Evolutionary conservation across 441 rosid genomes (phyloP), one percentile per base, ranked within the genome.

Genomic region (Populus hybrid): DNA sequence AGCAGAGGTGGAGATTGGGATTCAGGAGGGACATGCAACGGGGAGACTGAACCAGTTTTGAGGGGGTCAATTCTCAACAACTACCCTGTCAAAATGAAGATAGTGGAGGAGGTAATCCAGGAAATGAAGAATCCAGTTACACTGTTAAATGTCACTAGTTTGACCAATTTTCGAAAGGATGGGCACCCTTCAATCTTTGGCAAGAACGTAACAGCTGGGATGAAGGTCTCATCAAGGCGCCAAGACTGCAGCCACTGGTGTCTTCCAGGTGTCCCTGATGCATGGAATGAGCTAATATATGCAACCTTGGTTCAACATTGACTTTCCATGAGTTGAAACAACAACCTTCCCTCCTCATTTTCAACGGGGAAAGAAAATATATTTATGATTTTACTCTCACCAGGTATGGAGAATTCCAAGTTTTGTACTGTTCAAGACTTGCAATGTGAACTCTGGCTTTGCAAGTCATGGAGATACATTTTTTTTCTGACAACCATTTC

Each of bases 221-320:
- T 77, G 76, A 87, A 78, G 78, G 82, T 84, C 32, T 83, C 91
- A 1, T 74, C 74, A 7, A 87, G 88, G 74, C 84, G 85, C 71
- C 96, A 95, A 77, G 98, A 95, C 81, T 95, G 99, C 84, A 95
- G 99, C 84, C 99, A 95, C 76, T 95, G 99, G 99, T 95, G 98
- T 83, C 86, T 95, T 75, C 99, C 97, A 0, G 98, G 99, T 50
- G 92, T 95, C 42, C 99, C 98, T 2, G 99, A 95, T 81, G 88
- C 91, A 30, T 93, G 98, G 97, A 95, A 95, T 84, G 95, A 95
- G 86, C 93, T 95, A 26, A 90, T 93, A 30, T 92, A 91, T 72
- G 92, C 88, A 7, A 83, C 84, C 46, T 80, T 95, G 72, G 84
- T 83, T 65, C 84, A 83, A 77, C 79, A 85, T 66, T 24, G 73